Base-by-base conservation (phyloP, 177 flowering plant species). In the Vitis hybrid region DNA sequence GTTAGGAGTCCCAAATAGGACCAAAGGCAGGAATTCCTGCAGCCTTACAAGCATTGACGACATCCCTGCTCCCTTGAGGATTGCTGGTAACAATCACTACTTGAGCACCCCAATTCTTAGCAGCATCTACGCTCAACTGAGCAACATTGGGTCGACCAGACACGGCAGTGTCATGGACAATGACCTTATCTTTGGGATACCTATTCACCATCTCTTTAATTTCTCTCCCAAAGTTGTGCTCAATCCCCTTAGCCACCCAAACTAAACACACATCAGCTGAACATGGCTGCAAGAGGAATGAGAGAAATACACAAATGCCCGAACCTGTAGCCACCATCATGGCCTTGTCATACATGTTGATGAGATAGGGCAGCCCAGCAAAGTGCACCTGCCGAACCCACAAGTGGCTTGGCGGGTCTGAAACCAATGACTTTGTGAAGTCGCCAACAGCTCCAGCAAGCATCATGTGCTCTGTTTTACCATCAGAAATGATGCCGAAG, bases 371-470 rank as follows among this genome's bases (percentile, higher is more conserved):
- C 26, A 82, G 45, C 8, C 82, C 82, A 1, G 81, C 82, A 34
- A 82, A 82, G 64, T 79, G 85, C 45, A 82, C 75, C 23, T 30
- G 50, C 2, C 81, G 77, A 15, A 82, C 79, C 85, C 83, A 80
- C 56, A 82, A 62, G 54, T 79, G 81, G 71, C 64, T 68, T 2
- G 84, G 82, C 5, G 84, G 84, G 65, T 74, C 67, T 3, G 78
- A 40, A 14, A 82, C 79, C 52, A 82, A 54, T 1, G 82, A 79
- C 67, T 73, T 82, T 3, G 82, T 82, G 81, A 77, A 82, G 65
- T 82, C 85, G 2, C 85, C 85, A 4, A 79, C 82, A 2, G 82
- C 82, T 5, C 85, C 82, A 3, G 82, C 85, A 2, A 82, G 73
- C 82, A 82, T 79, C 77, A 82, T 70, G 79, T 82, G 85, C 62